Conservation (phyloP, 352 stramenopile species). For the Globisporangium abappressorium region DNA sequence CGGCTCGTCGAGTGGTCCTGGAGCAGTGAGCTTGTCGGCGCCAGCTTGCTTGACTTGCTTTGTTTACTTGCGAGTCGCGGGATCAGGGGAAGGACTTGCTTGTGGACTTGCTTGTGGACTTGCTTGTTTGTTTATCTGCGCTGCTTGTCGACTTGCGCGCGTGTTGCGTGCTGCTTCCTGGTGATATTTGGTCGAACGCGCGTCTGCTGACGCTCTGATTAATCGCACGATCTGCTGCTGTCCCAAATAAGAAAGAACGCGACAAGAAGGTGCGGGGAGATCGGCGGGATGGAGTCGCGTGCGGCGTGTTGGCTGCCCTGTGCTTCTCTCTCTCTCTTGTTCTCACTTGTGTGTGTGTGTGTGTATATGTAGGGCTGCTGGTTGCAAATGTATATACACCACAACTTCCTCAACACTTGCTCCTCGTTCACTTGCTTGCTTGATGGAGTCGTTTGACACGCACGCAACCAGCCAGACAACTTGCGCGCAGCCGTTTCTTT, state of each 20-base stretch:
- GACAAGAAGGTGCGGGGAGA: not conserved
- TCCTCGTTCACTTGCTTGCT: not conserved
- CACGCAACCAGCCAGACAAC: not conserved
- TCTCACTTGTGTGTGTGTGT: not conserved
- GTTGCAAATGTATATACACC: not conserved
- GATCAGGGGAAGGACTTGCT: not conserved
- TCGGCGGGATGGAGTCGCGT: not conserved
- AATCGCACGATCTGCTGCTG: not conserved
- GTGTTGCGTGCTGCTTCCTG: not conserved
- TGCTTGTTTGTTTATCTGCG: not conserved
- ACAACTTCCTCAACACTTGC: not conserved
- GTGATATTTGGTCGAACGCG: not conserved
- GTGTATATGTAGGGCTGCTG: no score
- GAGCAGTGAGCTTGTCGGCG: not conserved
- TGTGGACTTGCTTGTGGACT: not conserved
- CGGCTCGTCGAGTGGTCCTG: slow-evolving; percentile 1
- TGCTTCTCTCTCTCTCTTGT: not conserved
- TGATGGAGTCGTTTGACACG: slow-evolving; percentile 1
- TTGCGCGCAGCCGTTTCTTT: not conserved
- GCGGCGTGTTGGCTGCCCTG: no score
- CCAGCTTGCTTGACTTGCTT: slow-evolving; percentile 3
- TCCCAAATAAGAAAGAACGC: not conserved
- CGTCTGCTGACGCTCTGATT: not conserved
- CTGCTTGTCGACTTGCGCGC: not conserved
- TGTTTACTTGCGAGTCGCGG: not conserved